Evolutionary conservation across 257 asterid species (phyloP), one percentile per base, ranked within the genome.

Genomic region (Buddleja alternifolia): DNA sequence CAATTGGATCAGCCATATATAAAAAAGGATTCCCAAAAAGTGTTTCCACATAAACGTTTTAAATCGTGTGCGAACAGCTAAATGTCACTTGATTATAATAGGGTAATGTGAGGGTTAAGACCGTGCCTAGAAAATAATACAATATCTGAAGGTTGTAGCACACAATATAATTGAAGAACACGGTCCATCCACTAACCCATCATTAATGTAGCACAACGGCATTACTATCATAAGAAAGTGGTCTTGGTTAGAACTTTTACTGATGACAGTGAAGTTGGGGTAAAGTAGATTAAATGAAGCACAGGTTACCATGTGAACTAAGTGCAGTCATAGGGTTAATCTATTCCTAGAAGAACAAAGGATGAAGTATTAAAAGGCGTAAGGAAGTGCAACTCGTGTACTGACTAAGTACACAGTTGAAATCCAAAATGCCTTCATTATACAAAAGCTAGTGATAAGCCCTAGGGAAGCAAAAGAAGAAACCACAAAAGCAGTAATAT

Each of bases 171-270:
- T 40, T n/a, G 6, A 53, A 37, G 60, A 14, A 36, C 46, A 47
- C 21, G 20, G 63, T 50, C 60, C 60, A 63, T 29, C 68, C 15
- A 40, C 41, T 57, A 46, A 57, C 29, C 69, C 51, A 45, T 60
- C 67, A 16, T 14, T 37, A 52, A 39, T 36, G 61, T 36, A 8
- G 42, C 8, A 23, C 10, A 37, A 23, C 8, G 40, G 70, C 39
- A 44, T 25, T 57, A 65, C 52, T 25, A 24, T n/a, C 56, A 50
- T 34, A 19, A 70, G 63, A 29, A 20, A 29, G 19, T 64, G 24
- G 37, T 48, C 44, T 53, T 24, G 20, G 57, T 45, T 36, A 73
- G 58, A 67, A 10, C 12, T 24, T 17, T 10, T 42, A 36, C 29
- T 29, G 25, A 11, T 10, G 55, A 45, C 47, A 15, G 16, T 59